Conservation (phyloP, 768 basidiomycete species). For the Clathrus columnatus region DNA sequence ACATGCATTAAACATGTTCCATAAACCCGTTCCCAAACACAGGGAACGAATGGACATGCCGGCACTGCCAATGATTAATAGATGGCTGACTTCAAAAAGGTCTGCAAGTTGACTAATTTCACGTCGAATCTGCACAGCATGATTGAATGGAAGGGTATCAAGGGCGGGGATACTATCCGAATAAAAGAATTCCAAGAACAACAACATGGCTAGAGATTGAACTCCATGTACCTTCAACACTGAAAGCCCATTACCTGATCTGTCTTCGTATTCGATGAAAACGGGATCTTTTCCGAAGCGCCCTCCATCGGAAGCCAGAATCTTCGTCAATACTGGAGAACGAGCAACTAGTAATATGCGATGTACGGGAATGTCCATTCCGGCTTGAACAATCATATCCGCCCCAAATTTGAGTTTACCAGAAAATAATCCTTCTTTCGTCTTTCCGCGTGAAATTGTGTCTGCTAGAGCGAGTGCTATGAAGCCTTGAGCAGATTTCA, state of each 20-base stretch:
- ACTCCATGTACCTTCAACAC: conserved; percentile 44
- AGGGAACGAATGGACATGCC: neutral
- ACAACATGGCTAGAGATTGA: conserved; percentile 57
- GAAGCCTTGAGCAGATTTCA: neutral
- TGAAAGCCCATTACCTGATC: conserved; percentile 4
- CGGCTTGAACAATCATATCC: conserved; percentile 48
- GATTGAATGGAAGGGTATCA: neutral
- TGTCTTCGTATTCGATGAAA: neutral
- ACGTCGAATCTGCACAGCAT: neutral
- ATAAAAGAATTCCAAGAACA: conserved; percentile 82
- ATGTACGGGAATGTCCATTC: conserved; percentile 49
- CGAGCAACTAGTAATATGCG: conserved; percentile 57
- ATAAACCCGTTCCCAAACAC: neutral
- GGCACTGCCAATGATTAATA: neutral
- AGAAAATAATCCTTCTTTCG: conserved; percentile 7
- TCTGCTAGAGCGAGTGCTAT: neutral
- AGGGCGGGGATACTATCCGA: conserved; percentile 69
- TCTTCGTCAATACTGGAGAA: conserved; percentile 36
- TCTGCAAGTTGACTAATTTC: conserved; percentile 17
- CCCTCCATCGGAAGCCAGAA: conserved; percentile 26
- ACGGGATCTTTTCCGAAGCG: neutral
- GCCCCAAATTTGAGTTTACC: conserved; percentile 40
- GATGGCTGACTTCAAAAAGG: neutral
- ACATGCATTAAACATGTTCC: neutral
- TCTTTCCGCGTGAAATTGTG: conserved; percentile 5